These are phyloP conservation scores for Solanum lycopersicoides DNA, from an alignment of 257 asterid genomes.

Conservation along the genomic window DNA sequence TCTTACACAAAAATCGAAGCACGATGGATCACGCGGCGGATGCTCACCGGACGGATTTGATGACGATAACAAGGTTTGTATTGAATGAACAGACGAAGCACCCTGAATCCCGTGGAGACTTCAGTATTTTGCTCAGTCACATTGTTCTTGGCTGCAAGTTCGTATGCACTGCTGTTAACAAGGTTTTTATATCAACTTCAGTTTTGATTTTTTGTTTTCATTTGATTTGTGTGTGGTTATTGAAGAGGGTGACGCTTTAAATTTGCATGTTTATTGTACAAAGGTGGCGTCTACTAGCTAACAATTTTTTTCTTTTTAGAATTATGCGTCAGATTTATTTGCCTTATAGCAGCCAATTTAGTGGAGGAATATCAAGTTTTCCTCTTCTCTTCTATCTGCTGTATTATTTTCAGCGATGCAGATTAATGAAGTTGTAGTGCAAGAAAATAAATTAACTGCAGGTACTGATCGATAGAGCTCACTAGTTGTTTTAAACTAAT, in stretches of 20 bases:
- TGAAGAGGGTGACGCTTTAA: neutral
- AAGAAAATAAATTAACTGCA: neutral
- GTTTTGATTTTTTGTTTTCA: neutral
- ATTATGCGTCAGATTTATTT: neutral
- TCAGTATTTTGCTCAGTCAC: constrained; percentile 73
- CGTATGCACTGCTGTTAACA: constrained; percentile 77
- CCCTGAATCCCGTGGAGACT: constrained; percentile 88
- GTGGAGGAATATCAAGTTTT: neutral
- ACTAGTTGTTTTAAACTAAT: neutral
- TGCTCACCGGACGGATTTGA: constrained; percentile 89
- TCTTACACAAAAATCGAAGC: neutral
- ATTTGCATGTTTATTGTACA: neutral
- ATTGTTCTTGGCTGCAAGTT: constrained; percentile 95
- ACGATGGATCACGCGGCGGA: constrained; percentile 90
- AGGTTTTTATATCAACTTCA: constrained; percentile 35
- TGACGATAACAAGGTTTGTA: constrained; percentile 84
- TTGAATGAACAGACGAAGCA: constrained; percentile 79
- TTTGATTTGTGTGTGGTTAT: neutral
- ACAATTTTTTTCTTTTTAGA: neutral
- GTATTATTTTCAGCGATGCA: neutral
- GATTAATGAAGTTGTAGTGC: neutral
- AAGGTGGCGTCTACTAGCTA: neutral
- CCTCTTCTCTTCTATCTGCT: neutral
- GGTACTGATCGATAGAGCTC: neutral
- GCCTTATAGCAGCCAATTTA: neutral